A percentile compares a stretch with the other conserved stretches of the same genome.
phyloP scores from a whole-genome alignment of 2,329 filamentous ascomycete species.

The Aspergillus luchuensis region DNA sequence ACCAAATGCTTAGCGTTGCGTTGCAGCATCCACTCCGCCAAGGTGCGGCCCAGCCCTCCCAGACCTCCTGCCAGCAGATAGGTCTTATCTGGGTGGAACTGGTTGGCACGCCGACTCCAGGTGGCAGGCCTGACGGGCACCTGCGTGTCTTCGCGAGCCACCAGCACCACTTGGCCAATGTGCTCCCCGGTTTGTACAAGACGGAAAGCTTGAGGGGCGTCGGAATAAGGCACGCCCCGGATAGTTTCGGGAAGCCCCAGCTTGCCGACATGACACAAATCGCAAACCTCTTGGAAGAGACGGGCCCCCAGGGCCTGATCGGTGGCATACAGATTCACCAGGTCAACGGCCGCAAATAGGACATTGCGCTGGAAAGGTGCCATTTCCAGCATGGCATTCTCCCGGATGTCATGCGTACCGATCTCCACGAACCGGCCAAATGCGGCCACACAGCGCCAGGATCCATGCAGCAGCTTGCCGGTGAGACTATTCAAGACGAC shows the following conservation, averaged over 20 bases:
- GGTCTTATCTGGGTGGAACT: not conserved
- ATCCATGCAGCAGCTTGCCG: not conserved
- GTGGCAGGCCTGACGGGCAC: not conserved
- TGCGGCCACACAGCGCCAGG: conserved; percentile 1
- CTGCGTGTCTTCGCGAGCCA: not conserved
- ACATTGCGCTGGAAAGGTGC: not conserved
- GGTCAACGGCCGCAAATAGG: not conserved
- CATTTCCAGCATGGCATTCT: not conserved
- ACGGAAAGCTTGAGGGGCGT: not conserved
- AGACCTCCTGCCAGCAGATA: not conserved
- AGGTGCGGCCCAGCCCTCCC: not conserved
- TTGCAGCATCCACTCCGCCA: not conserved
- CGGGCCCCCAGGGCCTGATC: not conserved
- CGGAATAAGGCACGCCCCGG: not conserved
- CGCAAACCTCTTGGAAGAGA: not conserved
- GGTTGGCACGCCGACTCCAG: not conserved
- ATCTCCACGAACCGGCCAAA: conserved; percentile 7
- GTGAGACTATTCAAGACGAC: conserved; percentile 2
- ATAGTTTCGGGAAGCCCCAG: not conserved
- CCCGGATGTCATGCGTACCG: not conserved
- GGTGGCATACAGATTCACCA: not conserved
- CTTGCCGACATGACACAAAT: not conserved
- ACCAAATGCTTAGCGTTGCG: not conserved
- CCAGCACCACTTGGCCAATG: not conserved
- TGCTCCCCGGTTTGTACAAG: not conserved